Conservation (phyloP, 139 green algal species). For the Coelastrella sp. region DNA sequence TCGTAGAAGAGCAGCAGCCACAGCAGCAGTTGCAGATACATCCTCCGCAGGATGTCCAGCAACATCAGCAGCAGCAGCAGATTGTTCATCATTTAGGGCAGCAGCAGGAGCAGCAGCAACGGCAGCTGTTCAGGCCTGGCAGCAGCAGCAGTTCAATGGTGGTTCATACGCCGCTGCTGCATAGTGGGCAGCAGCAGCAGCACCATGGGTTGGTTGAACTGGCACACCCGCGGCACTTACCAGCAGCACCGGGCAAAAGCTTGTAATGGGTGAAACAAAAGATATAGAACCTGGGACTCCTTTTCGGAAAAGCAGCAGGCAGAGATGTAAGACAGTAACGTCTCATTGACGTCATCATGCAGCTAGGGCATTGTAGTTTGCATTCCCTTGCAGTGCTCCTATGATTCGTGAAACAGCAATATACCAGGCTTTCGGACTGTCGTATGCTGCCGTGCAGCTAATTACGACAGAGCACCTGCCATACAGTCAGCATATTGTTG, state of each 20-base stretch:
- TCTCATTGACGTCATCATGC: too few species aligned
- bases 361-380: too few species aligned
- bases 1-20: conserved; percentile 18
- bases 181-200: background rate
- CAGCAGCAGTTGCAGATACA: conserved; percentile 12
- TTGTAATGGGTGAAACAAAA: too few species aligned
- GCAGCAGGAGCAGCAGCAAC: background rate
- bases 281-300: too few species aligned
- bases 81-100: background rate
- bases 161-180: background rate
- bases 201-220: background rate
- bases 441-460: too few species aligned
- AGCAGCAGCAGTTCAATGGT: background rate
- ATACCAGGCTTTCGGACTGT: too few species aligned
- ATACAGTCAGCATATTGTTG: too few species aligned
- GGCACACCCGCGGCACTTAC: background rate
- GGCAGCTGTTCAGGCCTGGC: background rate
- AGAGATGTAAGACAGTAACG: too few species aligned
- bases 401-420: too few species aligned
- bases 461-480: too few species aligned
- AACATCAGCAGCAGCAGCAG: conserved; percentile 26
- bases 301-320: too few species aligned
- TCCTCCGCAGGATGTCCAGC: background rate
- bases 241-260: background rate
- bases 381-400: too few species aligned